Base-by-base conservation (phyloP, 495 filamentous ascomycete species). In the Tuber microsphaerosporum region DNA sequence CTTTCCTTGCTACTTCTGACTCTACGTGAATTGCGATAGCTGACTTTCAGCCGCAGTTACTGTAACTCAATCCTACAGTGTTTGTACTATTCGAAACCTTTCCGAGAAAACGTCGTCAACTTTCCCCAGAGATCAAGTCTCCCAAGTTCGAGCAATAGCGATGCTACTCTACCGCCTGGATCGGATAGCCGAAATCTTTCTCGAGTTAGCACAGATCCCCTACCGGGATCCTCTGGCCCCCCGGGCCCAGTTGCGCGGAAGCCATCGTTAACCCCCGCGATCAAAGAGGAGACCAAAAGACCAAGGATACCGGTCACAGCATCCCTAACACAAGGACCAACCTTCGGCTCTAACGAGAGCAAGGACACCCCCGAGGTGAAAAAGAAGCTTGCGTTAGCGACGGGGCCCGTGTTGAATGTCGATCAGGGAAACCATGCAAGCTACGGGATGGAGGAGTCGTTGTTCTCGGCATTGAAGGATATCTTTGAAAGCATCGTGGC, bases 1-100 rank as follows among this genome's bases (percentile, higher is more conserved):
- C 44, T 69, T 10, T 65, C 45, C 19, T 69, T 51, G 68, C 84
- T 76, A 74, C 77, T 74, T 77, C 76, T 22, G 22, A 22, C 71
- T 71, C 20, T 74, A 71, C 42, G 22, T 26, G 70, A 71, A 26
- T 70, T 70, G 45, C 17, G 45, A 26, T 61, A n/a, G 39, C 79
- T 81, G 26, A 81, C 61, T 10, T 44, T 56, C 42, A 76, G 34
- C 37, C 73, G 48, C 83, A 97, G 94, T 81, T 99, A 99, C 84
- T 96, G 93, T 85, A 99, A 98, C 83, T 99, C 95, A 17, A 97
- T 99, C 80, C 87, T 99, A 77, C 95, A 99, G 86, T 97, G 94
- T 79, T 89, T 99, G 71, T 98, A 95, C 84, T 97, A 94, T 85
- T 97, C 95, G 4, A 92, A 92, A 68, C 92, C 93, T 14, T 98